A percentile compares a stretch with the other conserved stretches of the same genome.
phyloP scores from a whole-genome alignment of 1,284 basidiomycete species.

The Melanopsichium pennsylvanicum region DNA sequence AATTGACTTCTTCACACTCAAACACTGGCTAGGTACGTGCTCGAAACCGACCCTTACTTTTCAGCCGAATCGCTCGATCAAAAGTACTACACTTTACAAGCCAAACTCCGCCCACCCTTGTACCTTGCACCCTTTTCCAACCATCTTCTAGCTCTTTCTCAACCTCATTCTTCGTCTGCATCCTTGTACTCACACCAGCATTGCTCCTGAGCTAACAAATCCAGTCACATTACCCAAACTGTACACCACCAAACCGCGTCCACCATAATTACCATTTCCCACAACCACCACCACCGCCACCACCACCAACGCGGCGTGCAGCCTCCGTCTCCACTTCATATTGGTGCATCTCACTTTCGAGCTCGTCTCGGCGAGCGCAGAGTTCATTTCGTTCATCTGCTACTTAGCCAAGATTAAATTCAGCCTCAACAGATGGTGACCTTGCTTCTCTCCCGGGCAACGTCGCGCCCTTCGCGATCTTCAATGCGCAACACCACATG shows the following conservation, averaged over 20 bases:
- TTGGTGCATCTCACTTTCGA: slow-evolving; percentile 16
- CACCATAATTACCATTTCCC: no score
- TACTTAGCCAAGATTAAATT: neutral
- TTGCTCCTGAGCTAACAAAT: no score
- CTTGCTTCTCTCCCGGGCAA: neutral
- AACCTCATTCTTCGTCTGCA: neutral
- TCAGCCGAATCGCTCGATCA: no score
- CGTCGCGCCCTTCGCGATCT: neutral
- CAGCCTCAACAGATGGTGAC: slow-evolving; percentile 5
- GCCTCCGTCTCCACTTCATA: slow-evolving; percentile 30
- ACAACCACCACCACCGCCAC: no score
- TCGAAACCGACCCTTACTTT: no score
- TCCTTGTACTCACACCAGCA: slow-evolving; percentile 1
- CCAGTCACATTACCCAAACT: no score
- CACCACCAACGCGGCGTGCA: slow-evolving; percentile 21
- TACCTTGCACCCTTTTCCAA: no score
- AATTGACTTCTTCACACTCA: no score
- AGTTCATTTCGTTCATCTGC: slow-evolving; percentile 8
- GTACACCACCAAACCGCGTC: no score
- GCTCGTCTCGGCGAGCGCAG: slow-evolving; percentile 40
- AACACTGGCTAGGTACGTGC: no score
- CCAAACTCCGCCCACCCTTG: slow-evolving; percentile 8
- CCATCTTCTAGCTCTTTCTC: neutral
- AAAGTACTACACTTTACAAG: no score
- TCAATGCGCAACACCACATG: neutral